Conservation (phyloP, 1,139 yeast genomes). For the Geotrichum australiense region DNA sequence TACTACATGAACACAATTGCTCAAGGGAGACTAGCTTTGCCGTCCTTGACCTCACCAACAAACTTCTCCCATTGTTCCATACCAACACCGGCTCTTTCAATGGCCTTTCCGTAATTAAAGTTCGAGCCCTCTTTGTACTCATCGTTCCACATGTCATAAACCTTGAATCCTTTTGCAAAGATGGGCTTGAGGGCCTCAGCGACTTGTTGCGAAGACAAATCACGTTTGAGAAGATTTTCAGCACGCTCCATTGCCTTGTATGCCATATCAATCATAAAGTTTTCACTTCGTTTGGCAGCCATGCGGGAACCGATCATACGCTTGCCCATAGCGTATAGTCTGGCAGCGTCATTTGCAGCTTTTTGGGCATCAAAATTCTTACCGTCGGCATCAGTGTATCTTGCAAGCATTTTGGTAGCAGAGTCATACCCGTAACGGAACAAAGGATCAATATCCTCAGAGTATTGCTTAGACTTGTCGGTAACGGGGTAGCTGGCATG, state of each 20-base stretch:
- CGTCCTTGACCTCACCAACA: conserved; percentile 1
- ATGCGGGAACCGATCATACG: not conserved
- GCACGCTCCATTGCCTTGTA: not conserved
- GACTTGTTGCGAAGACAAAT: conserved; percentile 3
- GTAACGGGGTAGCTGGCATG: not conserved
- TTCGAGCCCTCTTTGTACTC: not conserved
- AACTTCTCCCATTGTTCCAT: not conserved
- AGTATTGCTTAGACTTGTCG: conserved; percentile 7
- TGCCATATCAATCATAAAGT: conserved; percentile 4
- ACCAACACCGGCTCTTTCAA: not conserved
- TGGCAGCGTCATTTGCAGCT: conserved; percentile 9
- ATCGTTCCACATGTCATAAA: not conserved
- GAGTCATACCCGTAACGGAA: conserved; percentile 4
- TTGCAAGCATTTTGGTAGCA: not conserved
- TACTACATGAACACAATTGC: too few relatives aligned
- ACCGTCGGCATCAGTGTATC: conserved; percentile 8
- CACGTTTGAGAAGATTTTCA: conserved; percentile 1
- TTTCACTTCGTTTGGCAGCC: not conserved
- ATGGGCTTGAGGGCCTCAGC: conserved; percentile 4
- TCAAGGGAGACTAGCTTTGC: conserved; percentile 32
- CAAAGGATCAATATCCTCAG: conserved; percentile 8
- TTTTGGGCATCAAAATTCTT: conserved; percentile 6
- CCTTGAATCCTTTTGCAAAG: not conserved
- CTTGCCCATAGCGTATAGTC: conserved; percentile 2
- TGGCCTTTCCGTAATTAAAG: conserved; percentile 5